Percentiles rank a stretch among this genome's conserved stretches.
Evolutionary conservation across 2,329 filamentous ascomycete genomes (phyloP).

Genomic region (Epichloe gansuensis): DNA sequence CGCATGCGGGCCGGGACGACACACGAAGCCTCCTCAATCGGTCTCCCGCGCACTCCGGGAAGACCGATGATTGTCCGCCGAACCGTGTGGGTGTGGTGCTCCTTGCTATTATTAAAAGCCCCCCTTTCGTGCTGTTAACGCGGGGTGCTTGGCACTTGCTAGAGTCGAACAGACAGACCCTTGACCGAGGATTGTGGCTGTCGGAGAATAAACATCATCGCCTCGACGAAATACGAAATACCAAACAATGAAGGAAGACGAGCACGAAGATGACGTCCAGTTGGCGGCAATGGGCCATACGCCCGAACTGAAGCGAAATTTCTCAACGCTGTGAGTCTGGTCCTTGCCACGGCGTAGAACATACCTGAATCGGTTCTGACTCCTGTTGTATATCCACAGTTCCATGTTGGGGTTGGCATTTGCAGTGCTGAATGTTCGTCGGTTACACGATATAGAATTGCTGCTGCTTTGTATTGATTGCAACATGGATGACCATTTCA

Average conservation of each 20-base stretch:
- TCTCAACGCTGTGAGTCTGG: conserved; percentile 12
- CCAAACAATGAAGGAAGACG: conserved; percentile 8
- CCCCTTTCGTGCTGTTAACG: no score
- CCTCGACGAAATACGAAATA: no score
- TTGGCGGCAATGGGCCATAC: conserved; percentile 14
- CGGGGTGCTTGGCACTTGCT: no score
- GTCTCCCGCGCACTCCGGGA: conserved; percentile 2
- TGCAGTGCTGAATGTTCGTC: conserved; percentile 29
- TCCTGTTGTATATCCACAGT: background rate
- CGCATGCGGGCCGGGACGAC: background rate
- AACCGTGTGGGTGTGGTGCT: no score
- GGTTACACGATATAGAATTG: background rate
- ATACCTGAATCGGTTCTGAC: background rate
- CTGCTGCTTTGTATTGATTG: no score
- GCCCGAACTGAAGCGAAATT: conserved; percentile 14
- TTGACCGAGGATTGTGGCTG: background rate
- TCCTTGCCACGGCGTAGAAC: no score
- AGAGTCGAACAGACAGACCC: background rate
- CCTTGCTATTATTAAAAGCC: no score
- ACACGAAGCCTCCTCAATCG: background rate
- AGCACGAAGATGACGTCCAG: conserved; percentile 13
- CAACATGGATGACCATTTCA: no score
- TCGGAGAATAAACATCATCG: background rate
- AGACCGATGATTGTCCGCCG: background rate
- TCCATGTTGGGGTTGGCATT: conserved; percentile 32